Evolutionary conservation across 2,329 filamentous ascomycete species (phyloP).

Genomic region (Nothopassalora personata): DNA sequence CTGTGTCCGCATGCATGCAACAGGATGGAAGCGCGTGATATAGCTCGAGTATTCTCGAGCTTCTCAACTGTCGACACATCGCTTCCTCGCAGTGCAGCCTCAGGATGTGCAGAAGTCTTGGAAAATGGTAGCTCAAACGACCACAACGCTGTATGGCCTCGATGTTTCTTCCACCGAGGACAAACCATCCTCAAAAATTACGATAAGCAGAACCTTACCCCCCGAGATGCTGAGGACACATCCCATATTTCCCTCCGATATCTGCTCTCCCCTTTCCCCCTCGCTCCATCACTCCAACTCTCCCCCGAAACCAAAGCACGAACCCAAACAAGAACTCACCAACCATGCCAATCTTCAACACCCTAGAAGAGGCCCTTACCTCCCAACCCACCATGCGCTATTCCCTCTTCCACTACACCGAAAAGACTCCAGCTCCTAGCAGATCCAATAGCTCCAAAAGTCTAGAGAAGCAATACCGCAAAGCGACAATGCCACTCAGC

Average conservation of each 20-base stretch:
- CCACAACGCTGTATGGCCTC: neutral
- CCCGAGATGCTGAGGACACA: neutral
- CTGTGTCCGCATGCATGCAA: too few species aligned
- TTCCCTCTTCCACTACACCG: neutral
- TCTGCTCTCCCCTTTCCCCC: neutral
- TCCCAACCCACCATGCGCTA: neutral
- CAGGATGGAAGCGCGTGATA: too few species aligned
- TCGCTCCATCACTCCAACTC: neutral
- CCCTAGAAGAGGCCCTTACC: neutral
- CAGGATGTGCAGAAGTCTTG: too few species aligned
- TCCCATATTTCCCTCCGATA: neutral
- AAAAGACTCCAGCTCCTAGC: neutral
- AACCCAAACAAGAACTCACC: neutral
- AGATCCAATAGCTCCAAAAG: neutral
- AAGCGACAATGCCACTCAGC: neutral
- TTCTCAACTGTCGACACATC: too few species aligned
- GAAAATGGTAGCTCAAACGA: neutral
- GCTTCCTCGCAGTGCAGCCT: too few species aligned
- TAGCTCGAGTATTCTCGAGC: too few species aligned
- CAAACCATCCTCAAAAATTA: neutral
- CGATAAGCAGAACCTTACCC: neutral
- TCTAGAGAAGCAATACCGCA: neutral
- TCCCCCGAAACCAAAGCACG: neutral
- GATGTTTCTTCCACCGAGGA: neutral
- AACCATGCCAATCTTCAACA: conserved; percentile 1